Evolutionary conservation across 2,329 filamentous ascomycete species (phyloP).

Genomic region (Aspergillus fijiensis): DNA sequence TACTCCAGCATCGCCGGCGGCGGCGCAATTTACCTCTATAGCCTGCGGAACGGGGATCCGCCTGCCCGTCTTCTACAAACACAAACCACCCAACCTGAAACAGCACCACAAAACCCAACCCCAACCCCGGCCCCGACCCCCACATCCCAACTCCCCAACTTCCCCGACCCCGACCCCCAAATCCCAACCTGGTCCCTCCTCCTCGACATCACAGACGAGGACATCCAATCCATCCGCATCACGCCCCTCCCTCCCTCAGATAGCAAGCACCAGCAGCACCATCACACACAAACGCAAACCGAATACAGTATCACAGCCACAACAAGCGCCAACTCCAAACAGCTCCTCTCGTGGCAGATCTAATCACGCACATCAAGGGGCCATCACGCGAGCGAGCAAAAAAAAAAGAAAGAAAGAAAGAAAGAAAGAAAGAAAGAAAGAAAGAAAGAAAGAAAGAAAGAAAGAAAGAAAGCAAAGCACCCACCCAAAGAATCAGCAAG

Average conservation of each 20-base stretch:
- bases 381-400: too few relatives aligned
- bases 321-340: neutral
- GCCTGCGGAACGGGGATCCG: slow-evolving; percentile 3
- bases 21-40: slow-evolving; percentile 21
- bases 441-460: too few relatives aligned
- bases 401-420: too few relatives aligned
- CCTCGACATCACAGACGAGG: slow-evolving; percentile 16
- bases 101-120: neutral
- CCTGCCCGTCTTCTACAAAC: too few relatives aligned
- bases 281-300: too few relatives aligned
- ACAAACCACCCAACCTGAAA: too few relatives aligned
- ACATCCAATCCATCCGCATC: slow-evolving; percentile 13
- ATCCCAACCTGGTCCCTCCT: slow-evolving; percentile 22
- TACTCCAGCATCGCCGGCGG: slow-evolving; percentile 15
- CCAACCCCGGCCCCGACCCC: neutral
- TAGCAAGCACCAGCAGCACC: too few relatives aligned
- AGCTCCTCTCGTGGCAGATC: neutral
- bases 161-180: neutral
- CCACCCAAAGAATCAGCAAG: too few relatives aligned
- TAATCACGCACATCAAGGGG: neutral
- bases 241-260: too few relatives aligned
- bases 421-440: too few relatives aligned
- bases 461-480: too few relatives aligned
- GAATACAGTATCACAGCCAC: neutral
- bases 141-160: neutral